Evolutionary conservation across 768 basidiomycete species (phyloP).

Genomic region (Collybia nuda): DNA sequence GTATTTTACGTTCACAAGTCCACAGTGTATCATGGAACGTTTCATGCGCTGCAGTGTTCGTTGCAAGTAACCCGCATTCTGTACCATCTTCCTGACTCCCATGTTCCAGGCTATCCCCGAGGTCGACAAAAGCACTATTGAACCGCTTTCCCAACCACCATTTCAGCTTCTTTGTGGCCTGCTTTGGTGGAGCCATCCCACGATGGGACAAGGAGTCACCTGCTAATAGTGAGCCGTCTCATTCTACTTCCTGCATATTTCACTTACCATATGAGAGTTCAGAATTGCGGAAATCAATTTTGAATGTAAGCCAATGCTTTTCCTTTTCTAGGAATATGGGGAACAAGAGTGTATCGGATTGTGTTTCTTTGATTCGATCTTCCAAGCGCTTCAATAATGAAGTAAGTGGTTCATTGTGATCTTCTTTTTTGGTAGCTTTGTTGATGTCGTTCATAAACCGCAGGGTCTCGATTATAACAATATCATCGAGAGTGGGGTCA

Average conservation of each 20-base stretch:
- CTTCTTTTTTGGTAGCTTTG: background rate
- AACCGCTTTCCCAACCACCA: slow-evolving; percentile 6
- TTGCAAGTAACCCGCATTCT: slow-evolving; percentile 6
- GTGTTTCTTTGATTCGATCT: background rate
- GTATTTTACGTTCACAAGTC: background rate
- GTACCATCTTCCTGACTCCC: slow-evolving; percentile 5
- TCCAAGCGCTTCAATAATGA: slow-evolving; percentile 3
- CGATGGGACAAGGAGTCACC: slow-evolving; percentile 6
- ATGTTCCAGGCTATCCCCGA: slow-evolving; percentile 4
- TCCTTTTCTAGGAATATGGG: background rate
- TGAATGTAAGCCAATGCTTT: background rate
- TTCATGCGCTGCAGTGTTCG: slow-evolving; percentile 5
- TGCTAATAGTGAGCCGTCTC: background rate
- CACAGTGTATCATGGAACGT: slow-evolving; percentile 4
- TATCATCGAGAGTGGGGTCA: background rate
- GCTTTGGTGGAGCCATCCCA: slow-evolving; percentile 3
- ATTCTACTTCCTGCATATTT: too few species aligned
- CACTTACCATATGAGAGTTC: background rate
- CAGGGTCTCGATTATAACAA: slow-evolving; percentile 9
- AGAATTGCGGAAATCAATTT: background rate
- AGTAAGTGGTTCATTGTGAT: slow-evolving; percentile 5
- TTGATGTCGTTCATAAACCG: slow-evolving; percentile 9
- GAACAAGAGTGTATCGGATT: background rate
- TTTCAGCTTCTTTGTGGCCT: slow-evolving; percentile 3
- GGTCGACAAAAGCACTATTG: background rate